Evolutionary conservation across 2,329 filamentous ascomycete species (phyloP), one percentile per base, ranked within the genome.

Genomic region (Aspergillus ibericus): DNA sequence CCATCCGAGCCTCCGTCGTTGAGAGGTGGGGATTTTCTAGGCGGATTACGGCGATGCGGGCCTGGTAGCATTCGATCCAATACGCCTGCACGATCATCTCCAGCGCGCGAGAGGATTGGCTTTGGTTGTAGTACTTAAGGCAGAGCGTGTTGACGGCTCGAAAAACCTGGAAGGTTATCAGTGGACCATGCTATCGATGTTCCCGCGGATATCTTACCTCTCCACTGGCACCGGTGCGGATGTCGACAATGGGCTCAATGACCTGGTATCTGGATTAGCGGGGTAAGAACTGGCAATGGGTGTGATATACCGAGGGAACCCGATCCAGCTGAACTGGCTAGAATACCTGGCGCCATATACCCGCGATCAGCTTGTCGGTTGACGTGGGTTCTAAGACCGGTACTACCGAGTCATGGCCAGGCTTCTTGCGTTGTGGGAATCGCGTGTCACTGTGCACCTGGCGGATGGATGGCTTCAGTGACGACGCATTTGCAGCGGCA

Each of bases 1-100:
- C 72, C 70, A 83, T 84, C 55, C 80, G 79, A 51, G 81, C 78
- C 60, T 83, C 82, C 1, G 78, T 78, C 0, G 75, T 70, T 0
- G 79, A 80, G 1, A 78, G 68, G 7, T 74, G 68, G 9, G 78
- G 75, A 20, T 75, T 72, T 3, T 74, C 72, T n/a, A 73, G 65
- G 15, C 69, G 70, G 15, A 81, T 73, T 16, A 75, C 70, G 13
- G 76, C 75, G 8, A 83, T 78, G 57, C 83, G 79, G 2, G 81
- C 77, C 55, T 83, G 80, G 62, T 83, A 85, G 34, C 81, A 78
- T 63, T 84, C 81, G 2, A 83, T 74, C 83, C 83, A 85, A 29
- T 81, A 79, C 4, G 83, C 82, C 64, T 85, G 83, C 2, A 85
- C 81, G 22, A 85, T 82, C 58, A 85, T 82, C 66, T 85, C 83